Percentiles rank a stretch among this genome's conserved stretches.
These are phyloP conservation scores for Plasmopara muralis DNA, from an alignment of 352 stramenopile species.

Conservation along the genomic window DNA sequence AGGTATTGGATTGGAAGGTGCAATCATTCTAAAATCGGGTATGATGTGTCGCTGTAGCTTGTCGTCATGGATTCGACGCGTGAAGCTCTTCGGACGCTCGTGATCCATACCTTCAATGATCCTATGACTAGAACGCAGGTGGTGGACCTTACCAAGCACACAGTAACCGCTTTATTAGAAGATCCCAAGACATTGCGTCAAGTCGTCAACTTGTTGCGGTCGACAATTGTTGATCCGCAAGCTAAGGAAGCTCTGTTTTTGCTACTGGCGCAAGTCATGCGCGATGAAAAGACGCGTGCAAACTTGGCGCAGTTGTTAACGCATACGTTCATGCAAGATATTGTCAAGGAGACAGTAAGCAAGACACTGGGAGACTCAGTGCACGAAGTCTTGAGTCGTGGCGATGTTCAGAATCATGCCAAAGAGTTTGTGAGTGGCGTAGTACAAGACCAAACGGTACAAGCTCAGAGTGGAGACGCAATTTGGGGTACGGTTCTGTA, in stretches of 20 bases:
- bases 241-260: slow-evolving; percentile 41
- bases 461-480: slow-evolving; percentile 67
- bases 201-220: slow-evolving; percentile 47
- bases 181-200: slow-evolving; percentile 50
- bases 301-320: slow-evolving; percentile 60
- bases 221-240: slow-evolving; percentile 39
- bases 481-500: slow-evolving; percentile 82
- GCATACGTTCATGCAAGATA: slow-evolving; percentile 58
- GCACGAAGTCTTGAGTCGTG: slow-evolving; percentile 68
- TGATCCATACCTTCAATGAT: slow-evolving; percentile 62
- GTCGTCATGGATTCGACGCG: slow-evolving; percentile 61
- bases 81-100: slow-evolving; percentile 37
- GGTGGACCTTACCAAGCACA: slow-evolving; percentile 40
- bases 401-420: slow-evolving; percentile 71
- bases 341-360: slow-evolving; percentile 56
- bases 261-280: slow-evolving; percentile 61
- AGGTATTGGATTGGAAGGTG: background rate
- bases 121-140: slow-evolving; percentile 46
- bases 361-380: slow-evolving; percentile 55
- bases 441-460: slow-evolving; percentile 76
- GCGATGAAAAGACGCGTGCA: slow-evolving; percentile 39
- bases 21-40: no score
- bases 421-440: slow-evolving; percentile 78
- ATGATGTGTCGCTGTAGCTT: slow-evolving; percentile 31
- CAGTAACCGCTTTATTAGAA: slow-evolving; percentile 37